These are phyloP conservation scores for Chytridiales sp. DNA, from an alignment of 371 early-diverging fungal species.

Conservation along the genomic window DNA sequence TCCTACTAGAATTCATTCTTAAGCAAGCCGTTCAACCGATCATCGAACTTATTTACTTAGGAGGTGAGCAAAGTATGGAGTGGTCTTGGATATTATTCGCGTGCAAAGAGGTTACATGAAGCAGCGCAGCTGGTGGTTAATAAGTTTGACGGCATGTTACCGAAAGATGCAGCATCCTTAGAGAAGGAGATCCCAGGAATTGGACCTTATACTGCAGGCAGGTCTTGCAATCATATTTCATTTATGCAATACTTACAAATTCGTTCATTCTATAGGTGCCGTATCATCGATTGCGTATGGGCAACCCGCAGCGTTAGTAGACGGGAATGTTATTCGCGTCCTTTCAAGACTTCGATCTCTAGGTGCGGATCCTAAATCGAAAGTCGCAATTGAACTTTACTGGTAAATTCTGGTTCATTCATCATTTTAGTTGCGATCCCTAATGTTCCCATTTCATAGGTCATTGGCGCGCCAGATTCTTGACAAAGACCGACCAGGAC, in stretches of 20 bases:
- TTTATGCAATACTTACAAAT: neutral
- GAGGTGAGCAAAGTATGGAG: constrained; percentile 74
- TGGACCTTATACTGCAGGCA: constrained; percentile 59
- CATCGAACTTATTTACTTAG: constrained; percentile 13
- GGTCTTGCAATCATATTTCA: too few relatives aligned
- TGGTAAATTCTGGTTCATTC: constrained; percentile 50
- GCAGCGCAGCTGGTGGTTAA: constrained; percentile 66
- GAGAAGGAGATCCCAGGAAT: constrained; percentile 72
- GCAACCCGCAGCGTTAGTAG: constrained; percentile 64
- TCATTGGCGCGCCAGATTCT: constrained; percentile 60
- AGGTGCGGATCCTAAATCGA: constrained; percentile 69
- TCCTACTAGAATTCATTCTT: neutral
- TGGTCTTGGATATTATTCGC: constrained; percentile 81
- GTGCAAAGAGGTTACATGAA: constrained; percentile 70
- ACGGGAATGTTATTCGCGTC: constrained; percentile 82
- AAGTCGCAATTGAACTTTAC: constrained; percentile 54
- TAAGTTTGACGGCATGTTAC: constrained; percentile 58
- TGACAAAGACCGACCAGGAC: constrained; percentile 62
- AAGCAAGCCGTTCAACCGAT: neutral
- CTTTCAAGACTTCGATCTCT: constrained; percentile 67
- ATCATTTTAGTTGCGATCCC: neutral
- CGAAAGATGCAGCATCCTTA: constrained; percentile 56
- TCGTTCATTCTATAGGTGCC: constrained; percentile 37
- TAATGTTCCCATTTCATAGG: constrained; percentile 37
- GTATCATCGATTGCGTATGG: constrained; percentile 75